Evolutionary conservation across 2,329 filamentous ascomycete genomes (phyloP).

Genomic region (Xylariales sp.): DNA sequence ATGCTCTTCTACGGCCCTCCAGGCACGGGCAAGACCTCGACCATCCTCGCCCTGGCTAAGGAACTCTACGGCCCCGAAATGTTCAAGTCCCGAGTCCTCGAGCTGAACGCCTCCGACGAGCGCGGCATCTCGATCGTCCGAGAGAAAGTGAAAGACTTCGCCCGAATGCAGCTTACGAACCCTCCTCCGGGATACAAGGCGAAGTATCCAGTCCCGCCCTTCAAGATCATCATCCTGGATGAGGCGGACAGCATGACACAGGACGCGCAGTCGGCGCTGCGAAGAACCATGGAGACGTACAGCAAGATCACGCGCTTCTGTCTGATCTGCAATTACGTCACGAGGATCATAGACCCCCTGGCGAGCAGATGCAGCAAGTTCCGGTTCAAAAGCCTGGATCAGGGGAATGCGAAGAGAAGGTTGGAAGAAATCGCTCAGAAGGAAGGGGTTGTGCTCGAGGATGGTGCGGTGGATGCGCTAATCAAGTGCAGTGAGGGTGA

Average conservation of each 20-base stretch:
- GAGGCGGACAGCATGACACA: conserved; percentile 99
- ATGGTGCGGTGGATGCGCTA: conserved; percentile 76
- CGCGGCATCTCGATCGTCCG: conserved; percentile 95
- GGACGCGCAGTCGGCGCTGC: conserved; percentile 87
- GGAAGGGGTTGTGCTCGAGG: conserved; percentile 72
- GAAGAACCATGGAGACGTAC: conserved; percentile 98
- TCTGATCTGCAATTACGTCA: conserved; percentile 98
- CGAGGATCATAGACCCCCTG: conserved; percentile 92
- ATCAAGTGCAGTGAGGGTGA: conserved; percentile 91
- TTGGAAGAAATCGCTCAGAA: conserved; percentile 76
- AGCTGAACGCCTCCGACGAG: conserved; percentile 98
- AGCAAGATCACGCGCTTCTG: conserved; percentile 95
- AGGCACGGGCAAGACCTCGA: conserved; percentile 96
- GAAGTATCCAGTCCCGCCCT: conserved; percentile 88
- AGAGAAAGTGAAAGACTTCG: conserved; percentile 98
- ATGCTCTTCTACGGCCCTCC: conserved; percentile 99
- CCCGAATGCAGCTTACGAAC: conserved; percentile 87
- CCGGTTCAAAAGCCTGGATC: conserved; percentile 92
- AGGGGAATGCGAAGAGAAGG: conserved; percentile 73
- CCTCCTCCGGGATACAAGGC: conserved; percentile 63
- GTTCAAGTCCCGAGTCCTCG: conserved; percentile 89
- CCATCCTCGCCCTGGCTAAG: conserved; percentile 93
- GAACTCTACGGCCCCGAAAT: conserved; percentile 96
- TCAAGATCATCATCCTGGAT: conserved; percentile 98
- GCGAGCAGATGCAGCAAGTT: conserved; percentile 95